Evolutionary conservation across 148 eudicot species (phyloP), one percentile per base, ranked within the genome.

Genomic region (Cornus kousa): DNA sequence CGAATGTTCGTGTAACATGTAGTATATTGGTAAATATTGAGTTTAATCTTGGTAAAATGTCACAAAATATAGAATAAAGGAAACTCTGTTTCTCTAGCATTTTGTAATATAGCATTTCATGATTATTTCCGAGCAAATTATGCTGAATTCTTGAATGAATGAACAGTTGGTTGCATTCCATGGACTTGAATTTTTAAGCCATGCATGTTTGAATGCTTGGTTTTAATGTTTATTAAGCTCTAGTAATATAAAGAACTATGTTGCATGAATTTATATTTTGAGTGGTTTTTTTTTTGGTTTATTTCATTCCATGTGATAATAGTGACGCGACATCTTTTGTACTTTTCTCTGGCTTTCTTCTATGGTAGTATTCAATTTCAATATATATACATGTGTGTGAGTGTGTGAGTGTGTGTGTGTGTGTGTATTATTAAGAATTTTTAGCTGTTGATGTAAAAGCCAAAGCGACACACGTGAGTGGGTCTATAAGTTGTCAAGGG

Each of bases 391-490:
- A 28, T 28, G 1, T 28, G 1, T 60, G 65, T 60, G 17, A 0
- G 7, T 39, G 7, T 39, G 7, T 39, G 7, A 0, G 7, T 39
- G 7, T 39, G 7, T 39, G 7, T 39, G 7, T 43, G 48, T 62
- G 66, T 20, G 20, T 5, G 20, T 3, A 7, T 20, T 62, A n/a
- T 62, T 62, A 17, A 6, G 7, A 0, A 4, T 43, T 62, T 17
- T 17, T 13, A 46, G 70, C 24, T 46, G 0, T 48, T 62, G 23
- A 77, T 68, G 64, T 68, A 35, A 77, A 73, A 70, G 83, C 43
- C 62, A 84, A 74, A 77, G 65, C 48, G 71, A 76, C 79, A 68
- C 87, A 89, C 81, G 89, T 89, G 88, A 89, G 82, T 80, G 86
- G 89, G 89, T 86, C 86, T 75, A 82, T 75, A 72, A 46, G 9